phyloP scores from a whole-genome alignment of 2,329 filamentous ascomycete genomes.

The Chaetomiaceae sp. region DNA sequence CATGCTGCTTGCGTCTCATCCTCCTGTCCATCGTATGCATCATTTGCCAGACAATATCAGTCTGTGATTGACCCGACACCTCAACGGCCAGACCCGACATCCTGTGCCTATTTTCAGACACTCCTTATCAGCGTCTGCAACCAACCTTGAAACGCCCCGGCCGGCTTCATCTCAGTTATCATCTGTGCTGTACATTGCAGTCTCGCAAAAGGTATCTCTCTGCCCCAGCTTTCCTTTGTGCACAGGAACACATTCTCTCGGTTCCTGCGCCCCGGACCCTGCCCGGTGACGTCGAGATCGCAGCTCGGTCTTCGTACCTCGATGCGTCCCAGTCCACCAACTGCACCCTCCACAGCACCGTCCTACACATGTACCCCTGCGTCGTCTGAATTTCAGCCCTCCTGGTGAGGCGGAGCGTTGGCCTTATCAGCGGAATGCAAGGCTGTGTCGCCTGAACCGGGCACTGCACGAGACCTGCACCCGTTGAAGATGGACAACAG shows the following conservation, averaged over 20 bases:
- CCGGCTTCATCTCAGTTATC: constrained; percentile 25
- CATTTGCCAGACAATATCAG: background rate
- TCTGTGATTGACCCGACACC: constrained; percentile 4
- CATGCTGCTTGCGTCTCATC: constrained; percentile 4
- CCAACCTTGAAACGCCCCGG: constrained; percentile 20
- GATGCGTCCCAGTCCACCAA: background rate
- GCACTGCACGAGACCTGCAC: background rate
- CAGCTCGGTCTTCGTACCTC: background rate
- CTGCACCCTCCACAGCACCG: background rate
- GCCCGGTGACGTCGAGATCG: constrained; percentile 12
- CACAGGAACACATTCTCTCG: background rate
- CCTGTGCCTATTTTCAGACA: constrained; percentile 20
- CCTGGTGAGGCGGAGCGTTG: background rate
- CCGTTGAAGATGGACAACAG: background rate
- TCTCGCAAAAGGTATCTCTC: constrained; percentile 14
- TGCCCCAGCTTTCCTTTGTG: constrained; percentile 3
- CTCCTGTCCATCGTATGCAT: background rate
- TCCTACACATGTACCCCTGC: background rate
- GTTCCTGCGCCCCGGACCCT: constrained; percentile 6
- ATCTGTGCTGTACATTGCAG: constrained; percentile 19
- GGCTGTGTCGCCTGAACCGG: background rate
- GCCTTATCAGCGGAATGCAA: constrained; percentile 13
- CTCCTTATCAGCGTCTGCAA: constrained; percentile 20
- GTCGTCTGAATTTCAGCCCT: background rate
- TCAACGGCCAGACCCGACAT: background rate